phyloP scores from a whole-genome alignment of 2,329 filamentous ascomycete species.

The Colletotrichum gloeosporioides region DNA sequence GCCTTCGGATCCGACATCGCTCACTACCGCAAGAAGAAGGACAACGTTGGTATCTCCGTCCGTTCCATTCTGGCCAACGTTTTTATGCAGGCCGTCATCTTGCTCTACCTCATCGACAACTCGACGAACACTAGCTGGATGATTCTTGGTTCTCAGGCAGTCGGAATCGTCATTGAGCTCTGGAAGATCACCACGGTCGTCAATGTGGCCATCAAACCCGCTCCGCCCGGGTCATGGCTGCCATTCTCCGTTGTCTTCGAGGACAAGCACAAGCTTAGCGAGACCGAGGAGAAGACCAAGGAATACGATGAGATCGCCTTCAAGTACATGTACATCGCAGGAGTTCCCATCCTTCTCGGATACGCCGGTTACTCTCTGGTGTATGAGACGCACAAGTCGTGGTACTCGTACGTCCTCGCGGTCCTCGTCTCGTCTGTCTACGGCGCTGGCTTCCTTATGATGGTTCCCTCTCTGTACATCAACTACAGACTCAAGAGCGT shows the following conservation, averaged over 20 bases:
- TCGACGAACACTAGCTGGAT: slow-evolving; percentile 99
- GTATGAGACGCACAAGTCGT: slow-evolving; percentile 96
- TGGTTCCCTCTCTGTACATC: slow-evolving; percentile 97
- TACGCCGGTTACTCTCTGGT: slow-evolving; percentile 91
- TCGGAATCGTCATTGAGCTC: slow-evolving; percentile 72
- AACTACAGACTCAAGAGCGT: slow-evolving; percentile 97
- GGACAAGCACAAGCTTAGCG: slow-evolving; percentile 94
- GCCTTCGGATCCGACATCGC: slow-evolving; percentile 98
- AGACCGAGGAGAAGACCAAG: slow-evolving; percentile 97
- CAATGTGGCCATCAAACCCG: slow-evolving; percentile 79
- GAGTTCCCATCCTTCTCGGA: slow-evolving; percentile 85
- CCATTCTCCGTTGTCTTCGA: slow-evolving; percentile 87
- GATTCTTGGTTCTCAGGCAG: slow-evolving; percentile 92
- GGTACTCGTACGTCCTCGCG: slow-evolving; percentile 96
- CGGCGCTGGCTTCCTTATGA: slow-evolving; percentile 98
- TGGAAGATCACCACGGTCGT: slow-evolving; percentile 99
- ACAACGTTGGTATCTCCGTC: slow-evolving; percentile 95
- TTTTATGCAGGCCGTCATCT: slow-evolving; percentile 95
- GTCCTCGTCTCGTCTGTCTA: slow-evolving; percentile 96
- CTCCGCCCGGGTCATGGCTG: slow-evolving; percentile 70
- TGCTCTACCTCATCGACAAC: slow-evolving; percentile 96
- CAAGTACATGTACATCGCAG: slow-evolving; percentile 92
- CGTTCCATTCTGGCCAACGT: slow-evolving; percentile 96
- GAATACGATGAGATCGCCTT: slow-evolving; percentile 98
- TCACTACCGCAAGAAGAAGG: slow-evolving; percentile 99